Conservation (phyloP, 495 filamentous ascomycete genomes). For the Tetracladium setigerum region DNA sequence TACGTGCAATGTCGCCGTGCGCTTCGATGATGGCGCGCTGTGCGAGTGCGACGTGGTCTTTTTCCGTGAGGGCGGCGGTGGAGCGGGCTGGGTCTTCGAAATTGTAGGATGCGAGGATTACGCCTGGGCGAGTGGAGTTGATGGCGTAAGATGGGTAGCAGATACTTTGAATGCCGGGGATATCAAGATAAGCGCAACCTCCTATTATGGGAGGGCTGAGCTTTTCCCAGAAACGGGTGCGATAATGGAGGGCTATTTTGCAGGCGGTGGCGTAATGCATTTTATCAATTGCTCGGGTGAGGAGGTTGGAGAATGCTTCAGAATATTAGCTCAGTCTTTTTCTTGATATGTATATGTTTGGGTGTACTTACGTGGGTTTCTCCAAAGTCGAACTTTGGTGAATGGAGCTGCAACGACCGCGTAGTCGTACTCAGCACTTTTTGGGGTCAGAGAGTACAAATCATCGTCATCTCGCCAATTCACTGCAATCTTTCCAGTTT, state of each 20-base stretch:
- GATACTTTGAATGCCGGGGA: slow-evolving; percentile 48
- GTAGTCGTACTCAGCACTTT: slow-evolving; percentile 46
- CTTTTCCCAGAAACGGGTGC: slow-evolving; percentile 63
- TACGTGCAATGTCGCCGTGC: slow-evolving; percentile 46
- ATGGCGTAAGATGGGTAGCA: slow-evolving; percentile 61
- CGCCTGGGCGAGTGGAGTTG: slow-evolving; percentile 53
- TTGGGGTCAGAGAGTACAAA: too few species aligned
- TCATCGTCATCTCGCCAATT: slow-evolving; percentile 20
- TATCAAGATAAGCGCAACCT: slow-evolving; percentile 50
- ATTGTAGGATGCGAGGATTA: slow-evolving; percentile 52
- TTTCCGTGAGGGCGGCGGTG: slow-evolving; percentile 29
- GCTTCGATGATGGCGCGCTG: slow-evolving; percentile 53
- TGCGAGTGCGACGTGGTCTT: slow-evolving; percentile 47
- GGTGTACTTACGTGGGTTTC: slow-evolving; percentile 26
- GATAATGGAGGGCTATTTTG: slow-evolving; percentile 59
- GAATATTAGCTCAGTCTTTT: background rate
- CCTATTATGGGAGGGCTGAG: slow-evolving; percentile 52
- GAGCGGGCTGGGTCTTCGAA: slow-evolving; percentile 17
- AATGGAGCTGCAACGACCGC: slow-evolving; percentile 57
- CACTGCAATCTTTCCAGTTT: slow-evolving; percentile 36
- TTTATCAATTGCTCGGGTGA: slow-evolving; percentile 52
- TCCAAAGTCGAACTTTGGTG: slow-evolving; percentile 46
- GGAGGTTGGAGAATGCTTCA: slow-evolving; percentile 24
- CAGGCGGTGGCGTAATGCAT: slow-evolving; percentile 51
- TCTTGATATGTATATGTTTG: background rate